Evolutionary conservation across 176 grass and related monocot species (phyloP).

Genomic region (Oryza meridionalis): DNA sequence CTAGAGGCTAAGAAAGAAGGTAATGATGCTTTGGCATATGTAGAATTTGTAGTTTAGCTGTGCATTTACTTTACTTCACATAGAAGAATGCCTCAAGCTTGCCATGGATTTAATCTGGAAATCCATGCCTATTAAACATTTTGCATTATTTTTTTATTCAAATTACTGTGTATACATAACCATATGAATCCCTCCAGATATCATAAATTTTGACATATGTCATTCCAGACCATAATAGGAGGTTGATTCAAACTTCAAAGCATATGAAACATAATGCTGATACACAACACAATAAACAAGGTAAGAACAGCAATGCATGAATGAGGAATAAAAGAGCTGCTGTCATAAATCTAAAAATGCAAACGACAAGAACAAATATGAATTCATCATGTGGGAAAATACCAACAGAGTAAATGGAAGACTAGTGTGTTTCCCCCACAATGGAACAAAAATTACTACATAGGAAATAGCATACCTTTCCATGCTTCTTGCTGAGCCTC

Average conservation of each 20-base stretch:
- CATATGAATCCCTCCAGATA: not conserved
- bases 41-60: conserved; percentile 27
- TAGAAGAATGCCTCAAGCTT: conserved; percentile 9
- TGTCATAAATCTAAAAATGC: not conserved
- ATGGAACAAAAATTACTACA: conserved; percentile 5
- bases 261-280: conserved; percentile 1
- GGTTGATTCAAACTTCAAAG: conserved; percentile 10
- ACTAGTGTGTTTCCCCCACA: not conserved
- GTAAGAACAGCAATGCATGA: not conserved
- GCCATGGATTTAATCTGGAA: conserved; percentile 22
- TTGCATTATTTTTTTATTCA: not conserved
- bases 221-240: not conserved
- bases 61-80: conserved; percentile 17
- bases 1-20: too few relatives aligned
- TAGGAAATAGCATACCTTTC: conserved; percentile 73
- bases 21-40: too few relatives aligned
- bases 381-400: conserved; percentile 1
- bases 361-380: conserved; percentile 14
- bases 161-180: too few relatives aligned
- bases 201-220: conserved; percentile 21
- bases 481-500: conserved; percentile 79
- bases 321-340: not conserved
- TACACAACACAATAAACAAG: not conserved
- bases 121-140: conserved; percentile 9
- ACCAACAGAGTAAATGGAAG: not conserved